Percentiles rank a stretch among this genome's conserved stretches.
Conservation (phyloP, 1,139 yeast genomes). For the Yamadazyma triangularis region DNA sequence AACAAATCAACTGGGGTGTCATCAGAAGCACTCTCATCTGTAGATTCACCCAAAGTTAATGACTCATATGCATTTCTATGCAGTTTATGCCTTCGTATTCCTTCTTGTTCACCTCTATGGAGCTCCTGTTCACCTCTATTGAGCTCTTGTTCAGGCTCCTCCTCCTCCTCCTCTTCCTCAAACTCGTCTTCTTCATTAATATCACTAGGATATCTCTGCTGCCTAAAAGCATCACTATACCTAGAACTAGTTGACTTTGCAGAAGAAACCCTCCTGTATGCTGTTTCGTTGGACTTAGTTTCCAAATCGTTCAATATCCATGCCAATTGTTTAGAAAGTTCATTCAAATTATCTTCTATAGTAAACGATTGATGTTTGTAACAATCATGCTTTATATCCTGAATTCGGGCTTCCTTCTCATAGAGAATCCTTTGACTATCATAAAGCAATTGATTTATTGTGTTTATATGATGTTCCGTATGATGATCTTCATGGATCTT, state of each 20-base stretch:
- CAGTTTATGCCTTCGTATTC: too few species aligned
- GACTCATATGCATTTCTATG: conserved; percentile 1
- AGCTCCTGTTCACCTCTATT: too few species aligned
- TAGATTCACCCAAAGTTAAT: background rate
- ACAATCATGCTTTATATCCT: background rate
- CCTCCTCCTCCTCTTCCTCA: conserved; percentile 1
- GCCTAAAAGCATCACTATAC: too few species aligned
- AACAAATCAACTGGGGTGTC: conserved; percentile 8
- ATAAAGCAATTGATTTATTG: background rate
- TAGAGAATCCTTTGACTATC: background rate
- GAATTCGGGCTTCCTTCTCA: background rate
- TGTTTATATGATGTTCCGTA: too few species aligned
- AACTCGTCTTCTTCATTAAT: background rate
- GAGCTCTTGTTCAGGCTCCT: too few species aligned
- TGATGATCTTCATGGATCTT: too few species aligned
- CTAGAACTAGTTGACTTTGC: too few species aligned
- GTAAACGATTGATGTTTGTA: background rate
- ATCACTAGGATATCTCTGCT: background rate
- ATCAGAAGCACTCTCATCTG: conserved; percentile 1
- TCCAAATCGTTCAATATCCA: conserved; percentile 4
- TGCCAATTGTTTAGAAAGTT: conserved; percentile 5
- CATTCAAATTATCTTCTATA: conserved; percentile 2
- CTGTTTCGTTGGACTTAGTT: background rate
- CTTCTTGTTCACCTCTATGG: too few species aligned
- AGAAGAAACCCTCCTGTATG: too few species aligned